Conservation (phyloP, 164 flowering plant species). For the Nelumbo lutea region DNA sequence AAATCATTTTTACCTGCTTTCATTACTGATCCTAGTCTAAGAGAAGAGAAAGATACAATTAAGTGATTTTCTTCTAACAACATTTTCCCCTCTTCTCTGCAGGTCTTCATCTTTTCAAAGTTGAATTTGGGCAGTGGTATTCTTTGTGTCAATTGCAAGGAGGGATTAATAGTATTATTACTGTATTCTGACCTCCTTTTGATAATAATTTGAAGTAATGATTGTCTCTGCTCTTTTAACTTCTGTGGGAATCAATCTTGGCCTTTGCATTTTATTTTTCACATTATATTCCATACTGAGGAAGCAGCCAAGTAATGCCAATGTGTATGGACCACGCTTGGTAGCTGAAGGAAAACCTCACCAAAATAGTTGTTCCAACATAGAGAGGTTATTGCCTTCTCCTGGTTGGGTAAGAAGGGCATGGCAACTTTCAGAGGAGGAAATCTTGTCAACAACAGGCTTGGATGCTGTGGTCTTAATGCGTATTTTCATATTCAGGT, state of each 20-base stretch:
- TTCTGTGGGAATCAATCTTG: conserved; percentile 77
- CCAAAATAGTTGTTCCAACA: conserved; percentile 35
- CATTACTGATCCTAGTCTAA: too few relatives aligned
- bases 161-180: conserved; percentile 5
- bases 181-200: background rate
- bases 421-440: conserved; percentile 80
- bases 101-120: background rate
- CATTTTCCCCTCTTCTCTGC: background rate
- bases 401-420: conserved; percentile 74
- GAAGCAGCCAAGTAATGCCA: conserved; percentile 56
- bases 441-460: conserved; percentile 56
- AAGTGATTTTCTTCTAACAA: background rate
- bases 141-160: background rate
- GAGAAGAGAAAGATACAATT: too few relatives aligned
- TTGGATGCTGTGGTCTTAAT: conserved; percentile 87
- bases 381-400: conserved; percentile 66
- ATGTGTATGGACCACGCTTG: conserved; percentile 72
- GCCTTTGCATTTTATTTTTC: conserved; percentile 58
- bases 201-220: conserved; percentile 37
- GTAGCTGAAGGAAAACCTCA: conserved; percentile 53
- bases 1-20: too few relatives aligned
- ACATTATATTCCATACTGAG: conserved; percentile 70
- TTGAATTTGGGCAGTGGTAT: background rate
- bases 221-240: conserved; percentile 84
- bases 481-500: conserved; percentile 85